Conservation (phyloP, 1,139 yeast genomes). For the Pneumocystis carinii region DNA sequence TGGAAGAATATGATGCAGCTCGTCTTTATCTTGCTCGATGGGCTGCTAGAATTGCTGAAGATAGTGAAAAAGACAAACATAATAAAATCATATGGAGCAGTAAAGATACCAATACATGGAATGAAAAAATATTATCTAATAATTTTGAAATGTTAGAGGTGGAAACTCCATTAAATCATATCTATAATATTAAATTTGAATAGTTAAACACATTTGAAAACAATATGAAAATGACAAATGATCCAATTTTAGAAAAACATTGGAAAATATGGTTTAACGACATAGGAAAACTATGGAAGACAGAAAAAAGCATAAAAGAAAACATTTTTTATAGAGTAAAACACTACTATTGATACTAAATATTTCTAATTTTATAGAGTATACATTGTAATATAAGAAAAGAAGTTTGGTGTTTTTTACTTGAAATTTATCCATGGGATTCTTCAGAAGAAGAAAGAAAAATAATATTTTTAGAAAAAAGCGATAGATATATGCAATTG, state of each 20-base stretch:
- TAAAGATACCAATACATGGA: constrained; percentile 21
- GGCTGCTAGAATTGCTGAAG: constrained; percentile 86
- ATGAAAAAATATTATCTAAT: constrained; percentile 31
- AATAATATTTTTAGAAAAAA: constrained; percentile 41
- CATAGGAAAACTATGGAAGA: constrained; percentile 55
- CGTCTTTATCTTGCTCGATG: constrained; percentile 85
- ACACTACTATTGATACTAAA: background rate
- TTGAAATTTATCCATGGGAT: constrained; percentile 83
- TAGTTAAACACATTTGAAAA: constrained; percentile 15
- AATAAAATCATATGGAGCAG: constrained; percentile 61
- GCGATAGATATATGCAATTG: constrained; percentile 48
- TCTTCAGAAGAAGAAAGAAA: constrained; percentile 55
- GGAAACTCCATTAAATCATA: background rate
- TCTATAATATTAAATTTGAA: background rate
- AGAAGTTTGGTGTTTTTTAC: constrained; percentile 74
- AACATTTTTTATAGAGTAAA: constrained; percentile 64
- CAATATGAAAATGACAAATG: constrained; percentile 44
- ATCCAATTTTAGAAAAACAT: constrained; percentile 52
- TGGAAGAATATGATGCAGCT: constrained; percentile 87
- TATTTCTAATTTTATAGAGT: constrained; percentile 28
- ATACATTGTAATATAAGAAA: constrained; percentile 44
- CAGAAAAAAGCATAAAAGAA: constrained; percentile 63
- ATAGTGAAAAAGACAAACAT: constrained; percentile 20
- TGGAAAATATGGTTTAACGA: constrained; percentile 78
- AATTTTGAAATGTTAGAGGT: constrained; percentile 48